Evolutionary conservation across 192 early-diverging fungal species (phyloP).

Genomic region (Entomortierella lignicola): DNA sequence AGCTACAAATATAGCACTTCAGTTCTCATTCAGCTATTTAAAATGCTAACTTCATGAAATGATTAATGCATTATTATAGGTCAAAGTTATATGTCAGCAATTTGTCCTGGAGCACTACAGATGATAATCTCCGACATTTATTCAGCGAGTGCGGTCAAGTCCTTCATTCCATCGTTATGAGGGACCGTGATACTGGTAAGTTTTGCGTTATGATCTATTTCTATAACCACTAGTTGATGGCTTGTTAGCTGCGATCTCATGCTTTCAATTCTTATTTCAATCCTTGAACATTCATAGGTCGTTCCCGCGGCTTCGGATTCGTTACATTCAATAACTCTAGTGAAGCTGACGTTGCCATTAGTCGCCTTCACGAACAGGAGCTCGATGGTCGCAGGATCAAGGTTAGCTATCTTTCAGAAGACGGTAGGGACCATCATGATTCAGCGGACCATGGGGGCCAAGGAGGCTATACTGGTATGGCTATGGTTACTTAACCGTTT

Average conservation of each 20-base stretch:
- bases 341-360: slow-evolving; percentile 69
- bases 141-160: slow-evolving; percentile 71
- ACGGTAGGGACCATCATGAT: neutral
- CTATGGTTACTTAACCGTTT: slow-evolving; percentile 1
- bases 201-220: neutral
- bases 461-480: too few relatives aligned
- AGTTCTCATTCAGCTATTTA: too few relatives aligned
- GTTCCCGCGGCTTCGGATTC: slow-evolving; percentile 87
- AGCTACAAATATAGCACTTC: too few relatives aligned
- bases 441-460: slow-evolving; percentile 10
- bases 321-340: slow-evolving; percentile 65
- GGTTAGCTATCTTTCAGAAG: neutral
- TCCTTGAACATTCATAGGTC: slow-evolving; percentile 57
- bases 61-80: too few relatives aligned
- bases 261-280: neutral
- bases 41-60: too few relatives aligned
- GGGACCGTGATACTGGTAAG: slow-evolving; percentile 78
- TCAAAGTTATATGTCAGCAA: slow-evolving; percentile 71
- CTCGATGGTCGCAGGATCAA: neutral
- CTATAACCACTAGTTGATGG: neutral
- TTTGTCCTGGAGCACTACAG: slow-evolving; percentile 57
- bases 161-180: slow-evolving; percentile 69
- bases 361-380: slow-evolving; percentile 67
- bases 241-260: too few relatives aligned
- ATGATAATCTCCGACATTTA: neutral